phyloP scores from a whole-genome alignment of 23 red algal genomes.

The Gracilaria vermiculophylla region DNA sequence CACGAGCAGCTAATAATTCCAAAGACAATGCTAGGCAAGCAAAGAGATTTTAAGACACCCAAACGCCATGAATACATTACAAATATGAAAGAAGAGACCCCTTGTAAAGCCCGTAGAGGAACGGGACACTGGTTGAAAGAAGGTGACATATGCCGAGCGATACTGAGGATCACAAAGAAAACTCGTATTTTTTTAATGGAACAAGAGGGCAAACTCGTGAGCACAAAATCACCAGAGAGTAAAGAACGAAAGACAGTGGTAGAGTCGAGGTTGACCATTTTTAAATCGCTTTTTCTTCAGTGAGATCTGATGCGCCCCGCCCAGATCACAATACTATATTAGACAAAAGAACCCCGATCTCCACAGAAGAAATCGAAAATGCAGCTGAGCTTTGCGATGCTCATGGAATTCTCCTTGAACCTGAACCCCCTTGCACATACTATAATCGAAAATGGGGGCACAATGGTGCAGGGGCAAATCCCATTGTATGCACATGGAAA shows the following conservation, averaged over 20 bases:
- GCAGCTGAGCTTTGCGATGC: conserved; percentile 16
- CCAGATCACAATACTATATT: conserved; percentile 7
- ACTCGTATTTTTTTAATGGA: not conserved
- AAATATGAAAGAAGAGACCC: not conserved
- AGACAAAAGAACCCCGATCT: conserved; percentile 25
- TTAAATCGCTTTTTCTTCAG: conserved; percentile 40
- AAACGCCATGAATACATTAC: not conserved
- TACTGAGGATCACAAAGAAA: not conserved
- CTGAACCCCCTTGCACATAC: not conserved
- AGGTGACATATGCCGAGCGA: not conserved
- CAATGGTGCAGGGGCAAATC: not conserved
- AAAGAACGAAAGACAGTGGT: not conserved
- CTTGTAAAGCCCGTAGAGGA: not conserved
- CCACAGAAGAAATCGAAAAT: conserved; percentile 18
- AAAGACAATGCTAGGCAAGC: too few species aligned
- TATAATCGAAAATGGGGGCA: conserved; percentile 18
- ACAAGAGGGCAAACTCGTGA: not conserved
- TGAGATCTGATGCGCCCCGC: conserved; percentile 19
- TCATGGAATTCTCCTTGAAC: not conserved
- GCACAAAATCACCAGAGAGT: too few species aligned
- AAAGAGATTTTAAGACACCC: too few species aligned
- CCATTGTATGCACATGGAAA: conserved; percentile 16
- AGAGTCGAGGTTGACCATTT: not conserved
- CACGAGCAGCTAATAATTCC: too few species aligned
- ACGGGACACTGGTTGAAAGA: not conserved